Conservation (phyloP, 345 rosid genomes). For the Jatropha curcas region DNA sequence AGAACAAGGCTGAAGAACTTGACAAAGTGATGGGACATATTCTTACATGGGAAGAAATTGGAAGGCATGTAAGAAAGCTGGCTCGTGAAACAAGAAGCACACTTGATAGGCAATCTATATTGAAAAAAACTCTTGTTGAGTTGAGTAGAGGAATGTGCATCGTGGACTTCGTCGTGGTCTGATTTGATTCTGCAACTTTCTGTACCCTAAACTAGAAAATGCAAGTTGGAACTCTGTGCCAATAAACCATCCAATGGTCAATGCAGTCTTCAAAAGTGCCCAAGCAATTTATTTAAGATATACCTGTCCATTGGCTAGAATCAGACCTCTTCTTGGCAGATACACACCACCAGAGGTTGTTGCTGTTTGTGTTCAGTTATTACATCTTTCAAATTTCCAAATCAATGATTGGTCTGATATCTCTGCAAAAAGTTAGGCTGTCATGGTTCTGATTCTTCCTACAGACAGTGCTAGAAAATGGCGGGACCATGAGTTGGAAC, state of each 20-base stretch:
- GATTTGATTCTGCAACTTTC: constrained; percentile 69
- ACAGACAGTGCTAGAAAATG: constrained; percentile 77
- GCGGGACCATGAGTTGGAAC: constrained; percentile 93
- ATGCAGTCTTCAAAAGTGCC: constrained; percentile 62
- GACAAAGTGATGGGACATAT: constrained; percentile 90
- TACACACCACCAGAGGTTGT: constrained; percentile 73
- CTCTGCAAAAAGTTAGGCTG: constrained; percentile 72
- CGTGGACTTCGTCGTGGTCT: constrained; percentile 89
- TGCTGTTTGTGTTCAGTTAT: constrained; percentile 90
- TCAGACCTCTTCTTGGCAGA: constrained; percentile 65
- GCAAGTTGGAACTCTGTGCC: constrained; percentile 68
- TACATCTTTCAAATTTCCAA: constrained; percentile 79
- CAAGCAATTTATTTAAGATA: constrained; percentile 70
- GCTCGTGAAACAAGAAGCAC: constrained; percentile 95
- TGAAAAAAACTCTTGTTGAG: constrained; percentile 89
- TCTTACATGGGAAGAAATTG: constrained; percentile 88
- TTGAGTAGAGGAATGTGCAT: constrained; percentile 86
- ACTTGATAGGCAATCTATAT: constrained; percentile 75
- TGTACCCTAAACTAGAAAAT: constrained; percentile 57
- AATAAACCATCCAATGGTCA: constrained; percentile 55
- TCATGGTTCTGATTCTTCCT: constrained; percentile 92
- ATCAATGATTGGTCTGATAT: constrained; percentile 82
- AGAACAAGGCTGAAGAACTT: constrained; percentile 82
- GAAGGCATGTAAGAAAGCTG: constrained; percentile 91
- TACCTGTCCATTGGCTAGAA: constrained; percentile 73